Evolutionary conservation across 176 grass and related monocot genomes (phyloP).

Genomic region (Bonia amplexicaulis): DNA sequence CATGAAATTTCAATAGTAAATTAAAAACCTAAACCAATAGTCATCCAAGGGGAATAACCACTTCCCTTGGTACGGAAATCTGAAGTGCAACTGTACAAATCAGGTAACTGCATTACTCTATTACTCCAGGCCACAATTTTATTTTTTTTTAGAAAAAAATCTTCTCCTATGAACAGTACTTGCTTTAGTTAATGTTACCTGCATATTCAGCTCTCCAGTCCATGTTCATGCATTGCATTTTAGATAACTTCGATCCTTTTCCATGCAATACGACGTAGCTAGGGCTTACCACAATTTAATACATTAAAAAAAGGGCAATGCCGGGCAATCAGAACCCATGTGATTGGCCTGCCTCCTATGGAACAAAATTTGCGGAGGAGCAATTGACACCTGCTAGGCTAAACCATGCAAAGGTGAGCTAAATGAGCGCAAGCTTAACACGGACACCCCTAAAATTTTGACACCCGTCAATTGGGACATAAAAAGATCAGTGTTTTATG

Average conservation of each 20-base stretch:
- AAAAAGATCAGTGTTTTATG: background rate
- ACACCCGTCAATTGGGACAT: constrained; percentile 16
- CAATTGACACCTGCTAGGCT: constrained; percentile 40
- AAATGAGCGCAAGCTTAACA: background rate
- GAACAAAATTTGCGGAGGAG: constrained; percentile 3
- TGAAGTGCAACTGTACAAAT: background rate
- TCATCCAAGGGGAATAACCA: background rate
- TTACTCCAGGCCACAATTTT: background rate
- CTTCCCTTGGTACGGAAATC: background rate
- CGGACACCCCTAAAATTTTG: background rate
- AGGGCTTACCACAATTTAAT: constrained; percentile 19
- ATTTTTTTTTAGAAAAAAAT: background rate
- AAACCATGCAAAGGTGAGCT: constrained; percentile 26
- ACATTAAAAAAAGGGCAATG: constrained; percentile 24
- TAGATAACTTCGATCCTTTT: background rate
- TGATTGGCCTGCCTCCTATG: constrained; percentile 4
- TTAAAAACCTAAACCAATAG: background rate
- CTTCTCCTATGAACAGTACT: background rate
- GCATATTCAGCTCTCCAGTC: background rate
- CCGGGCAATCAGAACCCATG: constrained; percentile 33
- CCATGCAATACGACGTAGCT: constrained; percentile 12
- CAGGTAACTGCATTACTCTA: background rate
- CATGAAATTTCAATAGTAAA: background rate
- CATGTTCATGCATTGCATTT: background rate
- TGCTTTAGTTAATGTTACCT: background rate